Base-by-base conservation (phyloP, 75 land plant genomes). In the Pseudotsuga menziesii region DNA sequence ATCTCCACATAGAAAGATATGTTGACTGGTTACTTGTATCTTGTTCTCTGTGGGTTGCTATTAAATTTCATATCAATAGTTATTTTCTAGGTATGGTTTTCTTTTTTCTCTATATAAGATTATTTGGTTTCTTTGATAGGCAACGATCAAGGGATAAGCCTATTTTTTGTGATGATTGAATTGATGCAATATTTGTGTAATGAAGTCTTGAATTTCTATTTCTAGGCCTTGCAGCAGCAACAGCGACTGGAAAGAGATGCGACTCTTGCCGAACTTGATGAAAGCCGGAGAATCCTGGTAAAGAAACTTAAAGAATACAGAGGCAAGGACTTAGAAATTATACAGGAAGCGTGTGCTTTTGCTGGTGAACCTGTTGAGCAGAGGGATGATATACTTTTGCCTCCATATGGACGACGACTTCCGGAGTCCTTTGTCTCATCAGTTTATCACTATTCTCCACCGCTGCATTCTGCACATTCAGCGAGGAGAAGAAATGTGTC, bases 261-360 rank as follows among this genome's bases (percentile, higher is more conserved):
- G 16, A 90, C 88, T 16, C 88, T 96, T 19, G 79, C 82, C 15
- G 98, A 96, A 74, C 88, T 96, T 58, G 95, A 94, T 36, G 80
- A 83, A 57, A 92, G 99, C 71, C 87, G 98, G 13, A 85, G 83
- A 79, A 78, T 86, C 39, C 79, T 96, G 25, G 81, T 96, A 1
- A 79, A 79, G 35, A 83, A 88, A 78, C 85, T 94, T 52, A 86
- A 82, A 75, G 89, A 88, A 32, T 91, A 94, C 80, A 84, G 84
- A 64, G 99, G 98, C 9, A 77, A 80, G 63, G 91, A 94, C 35
- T 73, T 86, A 76, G 91, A 90, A 77, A 93, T 96, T 39, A 89
- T 96, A 22, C 82, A 88, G 14, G 99, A 96, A 80, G 93, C 95
- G 22, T 76, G 91, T 67, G 89, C 93, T 23, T 96, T 96, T 80